Conservation (phyloP, 2,329 filamentous ascomycete species). For the Grosmannia clavigera region DNA sequence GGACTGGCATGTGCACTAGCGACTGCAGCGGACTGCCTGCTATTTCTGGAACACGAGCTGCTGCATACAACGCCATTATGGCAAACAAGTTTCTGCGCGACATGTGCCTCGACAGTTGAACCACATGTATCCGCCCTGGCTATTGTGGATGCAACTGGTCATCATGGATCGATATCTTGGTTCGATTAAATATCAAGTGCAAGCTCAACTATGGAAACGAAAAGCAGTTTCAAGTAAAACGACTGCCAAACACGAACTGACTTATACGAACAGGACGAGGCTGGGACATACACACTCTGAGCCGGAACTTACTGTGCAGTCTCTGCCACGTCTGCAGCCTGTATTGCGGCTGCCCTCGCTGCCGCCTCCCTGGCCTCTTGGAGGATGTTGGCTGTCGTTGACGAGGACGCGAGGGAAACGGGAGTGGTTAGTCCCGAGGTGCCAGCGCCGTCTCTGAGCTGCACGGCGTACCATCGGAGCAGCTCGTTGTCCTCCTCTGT, state of each 20-base stretch:
- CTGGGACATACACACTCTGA: background rate
- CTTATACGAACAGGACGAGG: background rate
- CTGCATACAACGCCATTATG: no score
- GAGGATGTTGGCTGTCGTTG: background rate
- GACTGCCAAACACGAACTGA: no score
- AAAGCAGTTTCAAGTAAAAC: no score
- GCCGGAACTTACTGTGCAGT: background rate
- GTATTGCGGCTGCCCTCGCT: background rate
- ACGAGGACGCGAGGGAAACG: background rate
- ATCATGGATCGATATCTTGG: no score
- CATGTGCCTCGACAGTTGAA: no score
- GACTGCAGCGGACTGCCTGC: background rate
- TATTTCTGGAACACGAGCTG: background rate
- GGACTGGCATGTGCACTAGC: background rate
- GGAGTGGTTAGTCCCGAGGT: background rate
- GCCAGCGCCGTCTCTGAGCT: background rate
- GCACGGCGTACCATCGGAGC: conserved; percentile 2
- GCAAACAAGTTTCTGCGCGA: no score
- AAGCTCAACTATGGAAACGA: no score
- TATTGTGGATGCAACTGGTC: no score
- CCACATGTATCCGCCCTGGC: no score
- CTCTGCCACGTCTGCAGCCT: background rate
- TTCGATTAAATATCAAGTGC: no score
- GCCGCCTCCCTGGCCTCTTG: background rate
- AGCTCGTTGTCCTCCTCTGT: conserved; percentile 4